A percentile compares a stretch with the other conserved stretches of the same genome.
phyloP scores from a whole-genome alignment of 805 yeast genomes.

The Hanseniaspora meyeri region DNA sequence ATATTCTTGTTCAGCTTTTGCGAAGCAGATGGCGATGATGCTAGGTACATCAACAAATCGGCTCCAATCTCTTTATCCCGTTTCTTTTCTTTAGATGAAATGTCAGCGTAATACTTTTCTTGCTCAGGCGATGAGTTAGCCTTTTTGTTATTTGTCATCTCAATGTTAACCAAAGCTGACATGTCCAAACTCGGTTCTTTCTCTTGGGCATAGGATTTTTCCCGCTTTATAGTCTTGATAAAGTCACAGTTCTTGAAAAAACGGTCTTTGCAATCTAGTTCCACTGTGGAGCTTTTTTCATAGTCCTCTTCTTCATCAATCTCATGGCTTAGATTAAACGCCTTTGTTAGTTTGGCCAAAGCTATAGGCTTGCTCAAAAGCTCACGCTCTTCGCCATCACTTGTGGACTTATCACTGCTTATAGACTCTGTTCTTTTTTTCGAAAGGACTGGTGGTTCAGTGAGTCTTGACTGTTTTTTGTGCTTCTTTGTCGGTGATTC shows the following conservation, averaged over 20 bases:
- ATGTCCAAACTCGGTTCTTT: conserved; percentile 39
- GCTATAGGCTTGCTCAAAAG: neutral
- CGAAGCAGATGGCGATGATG: conserved; percentile 25
- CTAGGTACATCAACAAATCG: conserved; percentile 28
- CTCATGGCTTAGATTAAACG: neutral
- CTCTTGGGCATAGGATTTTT: neutral
- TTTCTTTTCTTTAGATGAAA: neutral
- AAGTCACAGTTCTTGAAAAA: conserved; percentile 7
- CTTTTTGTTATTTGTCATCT: neutral
- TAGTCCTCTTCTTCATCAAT: neutral
- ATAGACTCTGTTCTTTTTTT: conserved; percentile 2
- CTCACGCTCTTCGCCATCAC: conserved; percentile 10
- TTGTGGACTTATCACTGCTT: conserved; percentile 8
- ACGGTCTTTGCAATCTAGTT: conserved; percentile 7
- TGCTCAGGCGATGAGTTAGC: neutral
- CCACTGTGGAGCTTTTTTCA: neutral
- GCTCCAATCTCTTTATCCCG: conserved; percentile 25
- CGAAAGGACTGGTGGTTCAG: neutral
- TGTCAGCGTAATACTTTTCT: neutral
- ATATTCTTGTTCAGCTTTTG: conserved; percentile 3
- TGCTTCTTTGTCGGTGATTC: conserved; percentile 12
- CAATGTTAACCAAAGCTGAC: conserved; percentile 36
- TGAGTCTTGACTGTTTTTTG: neutral
- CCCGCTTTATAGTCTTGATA: neutral
- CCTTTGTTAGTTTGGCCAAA: neutral